Base-by-base conservation (phyloP, 495 filamentous ascomycete genomes). In the Venustampulla echinocandica region DNA sequence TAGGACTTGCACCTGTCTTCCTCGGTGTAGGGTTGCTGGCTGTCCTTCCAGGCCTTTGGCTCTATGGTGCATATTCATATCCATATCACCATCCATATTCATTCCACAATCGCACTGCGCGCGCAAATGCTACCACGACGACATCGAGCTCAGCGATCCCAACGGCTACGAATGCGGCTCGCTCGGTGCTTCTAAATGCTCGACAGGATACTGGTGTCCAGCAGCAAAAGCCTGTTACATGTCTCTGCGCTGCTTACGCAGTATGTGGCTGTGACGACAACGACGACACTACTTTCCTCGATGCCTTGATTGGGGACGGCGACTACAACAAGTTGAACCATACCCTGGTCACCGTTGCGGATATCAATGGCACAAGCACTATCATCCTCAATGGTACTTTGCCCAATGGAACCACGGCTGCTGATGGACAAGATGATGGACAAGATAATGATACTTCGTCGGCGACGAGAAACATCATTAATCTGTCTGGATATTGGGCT, bases 341-440 rank as follows among this genome's bases (percentile, higher is more conserved):
- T 28, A 75, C 68, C n/a, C 54, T 84, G 3, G 72, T 85, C 23
- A 71, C 53, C 2, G 74, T 94, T 13, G 73, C 72, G 0, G 55
- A 76, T 6, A 77, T 87, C 20, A 90, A 95, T 56, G 85, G 83
- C 19, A 92, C 79, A 0, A 68, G 64, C 35, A 89, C 77, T 14
- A 76, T 96, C 48, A 68, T 87, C 42, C 70, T 96, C 62, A 92
- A 93, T 53, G 92, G 92, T 10, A 89, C 87, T 0, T 63, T 96
- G 36, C 79, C 84, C 15, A 92, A 92, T 56, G 88, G 85, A 20
- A 95, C 90, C 1, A 88, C 85, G 0, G 74, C 76, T 3, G 59
- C 73, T 11, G 77, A 79, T 18, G 79, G 76, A 19, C 64, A 60
- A 10, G 74, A 76, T 37, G 65, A 58, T 43, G 52, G 61, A 9